These are phyloP conservation scores for Petunia axillaris DNA, from an alignment of 257 asterid species.

Conservation along the genomic window DNA sequence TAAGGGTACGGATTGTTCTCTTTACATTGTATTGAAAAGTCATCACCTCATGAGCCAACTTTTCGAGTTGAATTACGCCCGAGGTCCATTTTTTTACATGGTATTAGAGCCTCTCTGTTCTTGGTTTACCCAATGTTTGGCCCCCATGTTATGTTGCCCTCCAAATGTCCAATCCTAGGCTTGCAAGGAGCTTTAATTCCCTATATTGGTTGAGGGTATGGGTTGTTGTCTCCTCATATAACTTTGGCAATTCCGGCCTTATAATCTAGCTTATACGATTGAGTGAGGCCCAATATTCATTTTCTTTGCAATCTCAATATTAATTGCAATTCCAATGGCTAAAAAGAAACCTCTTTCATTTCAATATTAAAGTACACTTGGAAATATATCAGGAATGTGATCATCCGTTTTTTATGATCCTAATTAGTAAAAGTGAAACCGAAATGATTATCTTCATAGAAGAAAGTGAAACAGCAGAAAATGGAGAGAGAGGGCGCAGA, in stretches of 20 bases:
- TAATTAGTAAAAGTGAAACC: background rate
- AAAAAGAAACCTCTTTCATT: background rate
- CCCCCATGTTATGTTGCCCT: background rate
- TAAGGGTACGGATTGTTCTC: background rate
- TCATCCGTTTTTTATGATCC: conserved; percentile 9
- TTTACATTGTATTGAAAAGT: background rate
- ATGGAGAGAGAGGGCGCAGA: background rate
- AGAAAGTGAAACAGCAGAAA: conserved; percentile 8
- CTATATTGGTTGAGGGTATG: conserved; percentile 2
- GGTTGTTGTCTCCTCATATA: background rate
- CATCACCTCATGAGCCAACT: background rate
- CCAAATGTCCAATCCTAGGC: background rate
- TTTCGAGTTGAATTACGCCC: background rate
- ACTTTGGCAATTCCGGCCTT: background rate
- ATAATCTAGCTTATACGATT: background rate
- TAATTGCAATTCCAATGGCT: background rate
- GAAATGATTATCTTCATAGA: conserved; percentile 24
- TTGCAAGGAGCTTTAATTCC: background rate
- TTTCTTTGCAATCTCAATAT: conserved; percentile 3
- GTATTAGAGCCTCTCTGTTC: conserved; percentile 11
- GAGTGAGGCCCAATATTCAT: background rate
- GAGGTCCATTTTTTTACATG: background rate
- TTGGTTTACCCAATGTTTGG: background rate
- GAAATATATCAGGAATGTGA: background rate
- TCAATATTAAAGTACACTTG: background rate